Evolutionary conservation across 805 yeast genomes (phyloP), one percentile per base, ranked within the genome.

Genomic region (Nakazawaea wyomingensis): DNA sequence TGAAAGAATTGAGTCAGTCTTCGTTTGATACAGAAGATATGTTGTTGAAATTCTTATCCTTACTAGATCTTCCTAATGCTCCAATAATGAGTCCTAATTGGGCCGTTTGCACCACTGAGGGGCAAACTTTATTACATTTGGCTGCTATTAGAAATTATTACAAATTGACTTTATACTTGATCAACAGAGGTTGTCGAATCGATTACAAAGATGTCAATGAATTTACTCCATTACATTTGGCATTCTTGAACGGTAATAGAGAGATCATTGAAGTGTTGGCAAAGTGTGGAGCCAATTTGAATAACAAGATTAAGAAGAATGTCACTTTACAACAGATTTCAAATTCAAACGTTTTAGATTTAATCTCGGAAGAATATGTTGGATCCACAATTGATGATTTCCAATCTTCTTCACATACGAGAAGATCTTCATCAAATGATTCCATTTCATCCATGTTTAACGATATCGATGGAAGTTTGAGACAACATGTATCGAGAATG

Each of bases 111-210:
- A 93, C 90, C 46, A 50, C 64, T 22, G 86, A 86, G 56, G 96
- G 96, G 13, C 96, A 93, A 59, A 81, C 95, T 0, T 69, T 93
- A 70, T 65, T 93, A 40, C 99, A 93, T 62, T 69, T 93, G 48
- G 89, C 98, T 1, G 74, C 89, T 9, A 59, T 85, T 46, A 80
- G 82, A 55, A 91, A 91, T 17, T 85, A 86, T 54, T 60, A 65
- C 33, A 70, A 73, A 27, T 69, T 93, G 43, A 75, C 78, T 14
- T 65, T 74, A 19, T 80, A 80, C 21, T 70, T 93, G 54, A 65
- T 90, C 4, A 78, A 72, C 39, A 77, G 65, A 53, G 82, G 82
- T 1, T 75, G 80, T 56, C 76, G 82, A 54, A 71, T 82, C 34
- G 90, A 87, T 60, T 68, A 72, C 37, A 77, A 75, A 53, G 99